Percentiles rank a stretch among this genome's conserved stretches.
phyloP scores from a whole-genome alignment of 2,329 filamentous ascomycete species.

The Coniochaeta sp. region DNA sequence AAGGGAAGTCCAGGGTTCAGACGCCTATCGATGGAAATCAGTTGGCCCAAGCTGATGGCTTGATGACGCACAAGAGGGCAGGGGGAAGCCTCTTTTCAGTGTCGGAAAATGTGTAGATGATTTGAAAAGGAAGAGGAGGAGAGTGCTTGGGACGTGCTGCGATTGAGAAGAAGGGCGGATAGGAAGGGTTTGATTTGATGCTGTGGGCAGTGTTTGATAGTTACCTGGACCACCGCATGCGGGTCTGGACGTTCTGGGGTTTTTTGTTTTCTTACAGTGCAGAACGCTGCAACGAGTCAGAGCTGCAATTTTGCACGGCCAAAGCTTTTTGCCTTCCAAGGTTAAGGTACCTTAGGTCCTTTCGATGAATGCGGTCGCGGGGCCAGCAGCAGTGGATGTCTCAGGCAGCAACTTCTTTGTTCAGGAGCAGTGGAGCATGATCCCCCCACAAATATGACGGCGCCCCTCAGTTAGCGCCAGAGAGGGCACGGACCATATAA shows the following conservation, averaged over 20 bases:
- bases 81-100: background rate
- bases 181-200: constrained; percentile 23
- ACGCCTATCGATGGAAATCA: background rate
- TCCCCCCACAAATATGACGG: background rate
- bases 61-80: background rate
- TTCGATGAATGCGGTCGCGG: background rate
- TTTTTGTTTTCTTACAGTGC: background rate
- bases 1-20: background rate
- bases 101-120: background rate
- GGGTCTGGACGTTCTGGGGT: background rate
- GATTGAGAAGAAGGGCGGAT: constrained; percentile 9
- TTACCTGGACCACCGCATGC: constrained; percentile 1
- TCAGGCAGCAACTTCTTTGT: constrained; percentile 5
- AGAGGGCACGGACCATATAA: background rate
- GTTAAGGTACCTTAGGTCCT: background rate
- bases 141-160: background rate
- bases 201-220: constrained; percentile 2
- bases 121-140: constrained; percentile 7
- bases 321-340: too few relatives aligned
- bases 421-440: background rate
- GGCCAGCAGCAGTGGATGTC: constrained; percentile 3
- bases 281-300: background rate
- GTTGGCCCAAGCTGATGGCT: background rate
- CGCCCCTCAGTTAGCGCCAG: background rate
- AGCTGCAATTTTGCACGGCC: background rate